phyloP scores from a whole-genome alignment of 2,329 filamentous ascomycete species.

The Cyphellophora attinorum region DNA sequence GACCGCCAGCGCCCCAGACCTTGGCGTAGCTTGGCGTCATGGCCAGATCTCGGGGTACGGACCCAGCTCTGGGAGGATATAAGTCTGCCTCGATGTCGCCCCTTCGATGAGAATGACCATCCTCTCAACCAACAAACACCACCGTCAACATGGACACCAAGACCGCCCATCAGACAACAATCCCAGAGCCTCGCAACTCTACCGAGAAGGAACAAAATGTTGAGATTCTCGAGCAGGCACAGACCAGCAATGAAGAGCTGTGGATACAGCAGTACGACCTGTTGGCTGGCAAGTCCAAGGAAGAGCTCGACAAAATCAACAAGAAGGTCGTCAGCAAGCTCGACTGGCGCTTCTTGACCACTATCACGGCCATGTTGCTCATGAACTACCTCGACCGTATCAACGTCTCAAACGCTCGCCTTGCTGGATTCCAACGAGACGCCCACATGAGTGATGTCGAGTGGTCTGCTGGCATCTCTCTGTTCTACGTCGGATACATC shows the following conservation, averaged over 20 bases:
- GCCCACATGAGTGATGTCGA: conserved; percentile 25
- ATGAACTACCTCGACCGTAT: conserved; percentile 28
- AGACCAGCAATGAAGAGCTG: neutral
- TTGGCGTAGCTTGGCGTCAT: too few species aligned
- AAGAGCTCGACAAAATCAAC: neutral
- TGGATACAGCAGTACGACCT: neutral
- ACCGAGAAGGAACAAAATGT: neutral
- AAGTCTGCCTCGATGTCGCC: too few species aligned
- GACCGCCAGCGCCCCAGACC: too few species aligned
- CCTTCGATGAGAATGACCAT: too few species aligned
- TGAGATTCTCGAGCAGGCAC: neutral
- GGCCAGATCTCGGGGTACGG: too few species aligned
- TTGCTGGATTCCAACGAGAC: conserved; percentile 29
- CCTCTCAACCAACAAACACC: too few species aligned
- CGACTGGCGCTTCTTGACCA: neutral
- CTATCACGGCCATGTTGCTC: conserved; percentile 1
- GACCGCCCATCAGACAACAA: too few species aligned
- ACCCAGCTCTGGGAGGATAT: too few species aligned
- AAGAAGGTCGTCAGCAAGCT: conserved; percentile 1
- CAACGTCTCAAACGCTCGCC: conserved; percentile 30
- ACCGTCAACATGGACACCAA: too few species aligned
- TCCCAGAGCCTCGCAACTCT: too few species aligned
- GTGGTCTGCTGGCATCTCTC: conserved; percentile 30
- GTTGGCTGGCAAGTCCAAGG: neutral
- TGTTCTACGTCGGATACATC: conserved; percentile 39